Conservation (phyloP, 2,329 filamentous ascomycete species). For the Pseudogymnoascus sp. region DNA sequence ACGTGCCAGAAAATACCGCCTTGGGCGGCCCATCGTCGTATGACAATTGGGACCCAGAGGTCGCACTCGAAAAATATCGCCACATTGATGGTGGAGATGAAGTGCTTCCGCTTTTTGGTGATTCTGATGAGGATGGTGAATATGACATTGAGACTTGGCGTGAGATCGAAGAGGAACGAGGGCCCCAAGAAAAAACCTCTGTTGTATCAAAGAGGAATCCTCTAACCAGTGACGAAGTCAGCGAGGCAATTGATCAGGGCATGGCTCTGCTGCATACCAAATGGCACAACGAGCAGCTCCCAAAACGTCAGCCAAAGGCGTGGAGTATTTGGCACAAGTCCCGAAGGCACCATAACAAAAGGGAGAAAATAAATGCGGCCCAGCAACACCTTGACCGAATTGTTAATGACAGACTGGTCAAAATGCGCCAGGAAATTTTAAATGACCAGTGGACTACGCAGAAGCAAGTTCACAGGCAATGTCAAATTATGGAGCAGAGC, state of each 20-base stretch:
- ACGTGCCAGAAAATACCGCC: constrained; percentile 15
- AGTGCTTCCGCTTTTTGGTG: constrained; percentile 44
- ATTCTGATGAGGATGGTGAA: constrained; percentile 45
- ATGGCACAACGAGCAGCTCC: constrained; percentile 55
- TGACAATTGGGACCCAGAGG: constrained; percentile 19
- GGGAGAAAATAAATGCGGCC: constrained; percentile 38
- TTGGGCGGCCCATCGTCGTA: constrained; percentile 13
- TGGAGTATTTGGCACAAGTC: constrained; percentile 55
- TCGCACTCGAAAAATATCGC: constrained; percentile 36
- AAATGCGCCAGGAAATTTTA: constrained; percentile 46
- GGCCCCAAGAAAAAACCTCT: constrained; percentile 30
- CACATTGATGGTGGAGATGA: constrained; percentile 34
- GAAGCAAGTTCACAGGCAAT: constrained; percentile 47
- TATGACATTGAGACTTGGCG: constrained; percentile 53
- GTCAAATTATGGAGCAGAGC: constrained; percentile 54
- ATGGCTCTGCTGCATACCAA: constrained; percentile 42
- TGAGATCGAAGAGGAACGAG: constrained; percentile 52
- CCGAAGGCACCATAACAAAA: constrained; percentile 35
- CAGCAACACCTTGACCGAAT: constrained; percentile 37
- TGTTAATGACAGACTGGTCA: constrained; percentile 43
- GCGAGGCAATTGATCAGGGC: constrained; percentile 45
- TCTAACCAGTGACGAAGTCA: constrained; percentile 42
- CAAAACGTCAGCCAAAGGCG: constrained; percentile 49
- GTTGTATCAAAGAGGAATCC: constrained; percentile 21
- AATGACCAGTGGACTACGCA: constrained; percentile 45